These are phyloP conservation scores for Nakazawaea holstii DNA, from an alignment of 805 yeast genomes.

Conservation along the genomic window DNA sequence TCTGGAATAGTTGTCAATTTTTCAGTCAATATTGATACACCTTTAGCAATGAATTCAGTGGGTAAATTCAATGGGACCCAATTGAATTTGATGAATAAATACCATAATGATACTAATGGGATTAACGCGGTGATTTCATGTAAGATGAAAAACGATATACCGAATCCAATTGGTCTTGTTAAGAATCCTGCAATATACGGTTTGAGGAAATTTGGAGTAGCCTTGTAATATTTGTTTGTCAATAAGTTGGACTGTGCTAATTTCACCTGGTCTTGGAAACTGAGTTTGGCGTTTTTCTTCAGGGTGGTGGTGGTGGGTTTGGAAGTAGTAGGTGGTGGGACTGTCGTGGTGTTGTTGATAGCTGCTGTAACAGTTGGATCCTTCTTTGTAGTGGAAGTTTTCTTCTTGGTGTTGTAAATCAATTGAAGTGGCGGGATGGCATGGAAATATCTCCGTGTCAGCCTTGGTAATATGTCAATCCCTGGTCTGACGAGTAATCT, in stretches of 20 bases:
- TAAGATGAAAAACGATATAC: constrained; percentile 40
- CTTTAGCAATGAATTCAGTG: constrained; percentile 29
- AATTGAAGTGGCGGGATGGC: not conserved
- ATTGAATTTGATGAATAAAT: constrained; percentile 36
- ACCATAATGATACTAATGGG: constrained; percentile 50
- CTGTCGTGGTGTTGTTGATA: not conserved
- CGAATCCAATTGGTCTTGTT: constrained; percentile 29
- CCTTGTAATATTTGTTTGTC: constrained; percentile 25
- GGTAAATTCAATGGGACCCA: constrained; percentile 42
- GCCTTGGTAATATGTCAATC: too few species aligned
- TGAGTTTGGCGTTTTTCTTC: not conserved
- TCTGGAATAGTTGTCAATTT: constrained; percentile 7
- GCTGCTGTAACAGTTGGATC: not conserved
- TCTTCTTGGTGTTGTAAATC: constrained; percentile 2
- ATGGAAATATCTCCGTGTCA: not conserved
- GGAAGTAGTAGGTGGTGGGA: not conserved
- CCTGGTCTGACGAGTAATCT: not conserved
- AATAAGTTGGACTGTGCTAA: constrained; percentile 15
- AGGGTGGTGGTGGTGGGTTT: not conserved
- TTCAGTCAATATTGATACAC: constrained; percentile 4
- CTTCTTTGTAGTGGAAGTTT: not conserved
- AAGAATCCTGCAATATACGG: constrained; percentile 27
- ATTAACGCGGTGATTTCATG: constrained; percentile 51
- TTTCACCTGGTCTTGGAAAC: constrained; percentile 7
- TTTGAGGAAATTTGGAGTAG: constrained; percentile 23